Percentiles rank a stretch among this genome's conserved stretches.
Evolutionary conservation across 1,139 yeast species (phyloP).

Genomic region (Yamadazyma buinensis): DNA sequence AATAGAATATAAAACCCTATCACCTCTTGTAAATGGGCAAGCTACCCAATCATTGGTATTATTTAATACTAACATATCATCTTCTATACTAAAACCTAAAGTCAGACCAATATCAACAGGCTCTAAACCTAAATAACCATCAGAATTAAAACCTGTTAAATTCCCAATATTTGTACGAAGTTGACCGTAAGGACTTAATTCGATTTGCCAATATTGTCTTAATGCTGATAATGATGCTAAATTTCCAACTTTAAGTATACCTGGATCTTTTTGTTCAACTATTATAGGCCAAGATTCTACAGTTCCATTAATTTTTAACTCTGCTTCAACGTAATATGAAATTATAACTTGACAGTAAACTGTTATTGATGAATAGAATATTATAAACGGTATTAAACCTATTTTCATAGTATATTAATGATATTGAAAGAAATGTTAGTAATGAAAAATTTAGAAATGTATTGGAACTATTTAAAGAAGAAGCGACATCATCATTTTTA

Average conservation of each 20-base stretch:
- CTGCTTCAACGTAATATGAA: conserved; percentile 4
- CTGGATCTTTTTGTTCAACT: conserved; percentile 6
- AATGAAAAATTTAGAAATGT: no score
- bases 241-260: conserved; percentile 10
- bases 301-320: background rate
- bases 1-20: conserved; percentile 4
- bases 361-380: no score
- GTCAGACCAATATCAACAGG: conserved; percentile 4
- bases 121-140: conserved; percentile 8
- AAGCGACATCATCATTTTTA: no score
- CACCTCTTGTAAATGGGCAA: conserved; percentile 8
- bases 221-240: conserved; percentile 2
- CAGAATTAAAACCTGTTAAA: conserved; percentile 8
- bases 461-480: no score
- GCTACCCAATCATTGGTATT: conserved; percentile 8
- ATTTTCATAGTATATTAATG: no score
- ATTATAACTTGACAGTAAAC: no score
- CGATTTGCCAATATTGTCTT: conserved; percentile 6
- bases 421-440: no score
- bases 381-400: no score
- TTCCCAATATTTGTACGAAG: conserved; percentile 3
- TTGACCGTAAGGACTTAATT: conserved; percentile 11
- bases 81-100: conserved; percentile 6
- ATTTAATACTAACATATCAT: conserved; percentile 7
- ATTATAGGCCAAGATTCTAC: conserved; percentile 9